Percentiles rank a stretch among this genome's conserved stretches.
These are phyloP conservation scores for Rubroboletus pulcherrimus DNA, from an alignment of 768 basidiomycete genomes.

Conservation along the genomic window DNA sequence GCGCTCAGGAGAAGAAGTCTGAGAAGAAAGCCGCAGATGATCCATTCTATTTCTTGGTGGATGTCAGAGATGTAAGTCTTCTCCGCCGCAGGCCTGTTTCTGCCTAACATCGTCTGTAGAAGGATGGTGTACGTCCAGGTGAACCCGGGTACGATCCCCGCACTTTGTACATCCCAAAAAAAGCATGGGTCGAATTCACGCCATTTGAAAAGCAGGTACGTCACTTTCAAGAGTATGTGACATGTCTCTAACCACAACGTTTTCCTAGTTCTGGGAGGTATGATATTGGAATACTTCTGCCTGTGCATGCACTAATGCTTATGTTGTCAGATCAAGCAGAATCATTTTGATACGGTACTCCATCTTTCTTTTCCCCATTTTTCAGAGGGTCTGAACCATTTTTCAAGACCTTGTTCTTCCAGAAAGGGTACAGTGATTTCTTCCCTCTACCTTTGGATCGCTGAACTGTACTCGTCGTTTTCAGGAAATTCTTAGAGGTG, in stretches of 20 bases:
- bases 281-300: constrained; percentile 19
- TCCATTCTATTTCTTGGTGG: constrained; percentile 69
- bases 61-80: constrained; percentile 63
- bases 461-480: constrained; percentile 17
- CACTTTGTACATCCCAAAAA: constrained; percentile 75
- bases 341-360: constrained; percentile 88
- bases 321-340: constrained; percentile 82
- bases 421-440: constrained; percentile 71
- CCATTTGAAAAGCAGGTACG: constrained; percentile 90
- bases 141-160: constrained; percentile 88
- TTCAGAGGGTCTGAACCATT: constrained; percentile 16
- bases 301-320: constrained; percentile 2
- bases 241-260: background rate
- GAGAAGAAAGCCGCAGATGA: constrained; percentile 79
- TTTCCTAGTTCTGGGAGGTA: constrained; percentile 68
- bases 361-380: background rate
- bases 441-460: background rate
- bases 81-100: background rate
- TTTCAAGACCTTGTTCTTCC: constrained; percentile 84
- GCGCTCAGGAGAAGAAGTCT: constrained; percentile 71
- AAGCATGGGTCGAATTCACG: constrained; percentile 79
- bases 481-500: constrained; percentile 79
- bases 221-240: background rate
- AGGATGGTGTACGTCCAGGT: constrained; percentile 74
- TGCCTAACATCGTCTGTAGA: constrained; percentile 42